These are phyloP conservation scores for Kwoniella sp. DNA, from an alignment of 768 basidiomycete genomes.

Conservation along the genomic window DNA sequence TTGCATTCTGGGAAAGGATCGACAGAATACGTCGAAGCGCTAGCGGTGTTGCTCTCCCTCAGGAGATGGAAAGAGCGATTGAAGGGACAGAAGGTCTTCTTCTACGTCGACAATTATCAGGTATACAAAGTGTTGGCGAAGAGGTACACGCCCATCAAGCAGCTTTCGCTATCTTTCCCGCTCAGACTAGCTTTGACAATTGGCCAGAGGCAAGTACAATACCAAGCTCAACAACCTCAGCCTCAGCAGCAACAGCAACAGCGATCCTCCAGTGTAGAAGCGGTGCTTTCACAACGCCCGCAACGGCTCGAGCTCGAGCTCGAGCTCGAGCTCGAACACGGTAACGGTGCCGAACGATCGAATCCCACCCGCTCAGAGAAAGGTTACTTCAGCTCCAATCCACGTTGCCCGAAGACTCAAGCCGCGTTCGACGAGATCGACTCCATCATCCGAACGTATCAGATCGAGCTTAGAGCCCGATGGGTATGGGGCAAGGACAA, in stretches of 20 bases:
- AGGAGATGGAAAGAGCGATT: conserved; percentile 15
- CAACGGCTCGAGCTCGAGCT: background rate
- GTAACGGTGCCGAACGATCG: too few species aligned
- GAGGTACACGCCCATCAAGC: conserved; percentile 1
- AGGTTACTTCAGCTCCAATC: background rate
- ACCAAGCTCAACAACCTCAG: background rate
- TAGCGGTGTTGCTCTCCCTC: conserved; percentile 12
- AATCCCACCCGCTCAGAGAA: background rate
- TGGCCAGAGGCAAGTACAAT: background rate
- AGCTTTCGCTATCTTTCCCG: background rate
- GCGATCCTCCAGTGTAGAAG: too few species aligned
- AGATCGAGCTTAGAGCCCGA: conserved; percentile 14
- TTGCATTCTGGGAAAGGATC: conserved; percentile 10
- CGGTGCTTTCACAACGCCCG: too few species aligned
- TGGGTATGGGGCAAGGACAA: conserved; percentile 30
- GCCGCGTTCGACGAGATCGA: conserved; percentile 22
- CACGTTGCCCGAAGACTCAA: conserved; percentile 6
- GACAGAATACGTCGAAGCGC: conserved; percentile 22
- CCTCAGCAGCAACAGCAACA: background rate
- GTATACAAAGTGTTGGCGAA: conserved; percentile 13
- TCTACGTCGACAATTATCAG: conserved; percentile 25
- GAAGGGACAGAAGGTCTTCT: conserved; percentile 24
- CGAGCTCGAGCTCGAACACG: background rate
- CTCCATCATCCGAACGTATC: conserved; percentile 6
- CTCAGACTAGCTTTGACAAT: background rate